These are phyloP conservation scores for Isabelozyma heimii DNA, from an alignment of 805 yeast genomes.

Conservation along the genomic window DNA sequence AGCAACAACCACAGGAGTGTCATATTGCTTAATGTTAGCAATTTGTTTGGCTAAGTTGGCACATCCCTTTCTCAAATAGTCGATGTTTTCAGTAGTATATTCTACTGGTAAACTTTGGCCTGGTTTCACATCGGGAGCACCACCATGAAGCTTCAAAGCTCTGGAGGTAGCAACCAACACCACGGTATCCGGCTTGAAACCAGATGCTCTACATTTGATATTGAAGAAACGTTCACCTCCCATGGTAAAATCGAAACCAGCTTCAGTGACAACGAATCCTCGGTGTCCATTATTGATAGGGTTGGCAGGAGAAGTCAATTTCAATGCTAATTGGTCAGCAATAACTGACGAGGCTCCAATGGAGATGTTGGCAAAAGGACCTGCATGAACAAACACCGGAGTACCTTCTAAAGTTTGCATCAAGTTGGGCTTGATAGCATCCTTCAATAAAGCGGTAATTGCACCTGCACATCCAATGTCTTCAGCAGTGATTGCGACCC, in stretches of 20 bases:
- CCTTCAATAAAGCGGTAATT: slow-evolving; percentile 88
- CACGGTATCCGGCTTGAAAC: slow-evolving; percentile 82
- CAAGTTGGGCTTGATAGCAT: slow-evolving; percentile 92
- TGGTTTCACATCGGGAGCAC: slow-evolving; percentile 95
- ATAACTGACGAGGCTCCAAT: slow-evolving; percentile 95
- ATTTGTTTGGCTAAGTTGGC: slow-evolving; percentile 90
- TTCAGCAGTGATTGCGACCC: slow-evolving; percentile 87
- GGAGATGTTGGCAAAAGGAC: slow-evolving; percentile 96
- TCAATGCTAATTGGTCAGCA: slow-evolving; percentile 90
- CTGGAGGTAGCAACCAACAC: slow-evolving; percentile 95
- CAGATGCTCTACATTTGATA: slow-evolving; percentile 92
- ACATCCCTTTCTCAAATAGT: slow-evolving; percentile 73
- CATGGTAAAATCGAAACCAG: slow-evolving; percentile 98
- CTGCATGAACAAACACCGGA: slow-evolving; percentile 96
- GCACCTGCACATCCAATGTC: slow-evolving; percentile 97
- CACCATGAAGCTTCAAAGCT: slow-evolving; percentile 96
- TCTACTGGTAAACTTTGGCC: slow-evolving; percentile 83
- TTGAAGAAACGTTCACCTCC: slow-evolving; percentile 97
- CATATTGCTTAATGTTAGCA: slow-evolving; percentile 76
- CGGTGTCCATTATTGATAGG: slow-evolving; percentile 43
- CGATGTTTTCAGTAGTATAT: slow-evolving; percentile 79
- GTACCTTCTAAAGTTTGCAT: slow-evolving; percentile 98
- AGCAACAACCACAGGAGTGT: slow-evolving; percentile 92
- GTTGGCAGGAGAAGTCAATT: slow-evolving; percentile 61
- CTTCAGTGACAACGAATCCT: slow-evolving; percentile 95